These are phyloP conservation scores for Cajanus cajan DNA, from an alignment of 306 rosid species.

Conservation along the genomic window DNA sequence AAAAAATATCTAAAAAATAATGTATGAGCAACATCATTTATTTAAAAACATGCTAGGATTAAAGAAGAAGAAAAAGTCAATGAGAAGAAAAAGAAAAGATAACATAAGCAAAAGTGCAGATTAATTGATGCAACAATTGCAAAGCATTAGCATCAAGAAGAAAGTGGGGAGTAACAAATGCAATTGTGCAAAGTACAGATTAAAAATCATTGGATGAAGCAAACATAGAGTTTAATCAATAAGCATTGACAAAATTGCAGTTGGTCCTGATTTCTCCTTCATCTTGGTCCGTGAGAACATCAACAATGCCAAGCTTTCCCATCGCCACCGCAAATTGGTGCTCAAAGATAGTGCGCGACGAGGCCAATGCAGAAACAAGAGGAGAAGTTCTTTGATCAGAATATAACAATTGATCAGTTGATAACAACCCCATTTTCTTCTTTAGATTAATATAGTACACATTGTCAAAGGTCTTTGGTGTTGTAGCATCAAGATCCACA, in stretches of 20 bases:
- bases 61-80: too few species aligned
- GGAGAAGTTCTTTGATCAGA: slow-evolving; percentile 67
- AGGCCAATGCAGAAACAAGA: slow-evolving; percentile 50
- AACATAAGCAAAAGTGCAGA: not conserved
- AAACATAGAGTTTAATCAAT: slow-evolving; percentile 16
- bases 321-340: slow-evolving; percentile 71
- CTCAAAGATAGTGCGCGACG: slow-evolving; percentile 37
- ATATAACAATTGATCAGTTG: slow-evolving; percentile 55
- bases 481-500: slow-evolving; percentile 75
- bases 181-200: not conserved
- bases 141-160: slow-evolving; percentile 12
- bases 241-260: slow-evolving; percentile 68
- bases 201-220: not conserved
- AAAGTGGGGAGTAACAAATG: not conserved
- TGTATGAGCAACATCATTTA: too few species aligned
- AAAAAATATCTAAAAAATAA: too few species aligned
- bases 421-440: slow-evolving; percentile 66
- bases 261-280: slow-evolving; percentile 78
- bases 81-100: too few species aligned
- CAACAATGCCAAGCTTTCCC: slow-evolving; percentile 73
- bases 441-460: slow-evolving; percentile 52
- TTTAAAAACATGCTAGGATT: too few species aligned
- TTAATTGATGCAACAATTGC: slow-evolving; percentile 1
- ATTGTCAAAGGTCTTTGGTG: slow-evolving; percentile 56
- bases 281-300: slow-evolving; percentile 49